These are phyloP conservation scores for Astrothelium subdiscretum DNA, from an alignment of 495 filamentous ascomycete genomes.

Conservation along the genomic window DNA sequence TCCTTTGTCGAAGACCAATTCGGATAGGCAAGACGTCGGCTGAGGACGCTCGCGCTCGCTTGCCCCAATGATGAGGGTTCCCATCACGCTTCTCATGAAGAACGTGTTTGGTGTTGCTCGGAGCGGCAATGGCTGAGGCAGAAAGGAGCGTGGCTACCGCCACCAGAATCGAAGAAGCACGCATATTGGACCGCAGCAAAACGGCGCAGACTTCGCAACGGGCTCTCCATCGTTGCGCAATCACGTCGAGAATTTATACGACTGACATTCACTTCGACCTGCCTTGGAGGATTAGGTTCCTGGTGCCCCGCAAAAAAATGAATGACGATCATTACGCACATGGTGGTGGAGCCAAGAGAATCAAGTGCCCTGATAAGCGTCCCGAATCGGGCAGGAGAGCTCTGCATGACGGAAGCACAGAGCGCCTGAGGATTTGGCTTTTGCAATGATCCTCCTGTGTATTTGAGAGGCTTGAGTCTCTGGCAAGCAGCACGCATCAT, in stretches of 20 bases:
- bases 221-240: neutral
- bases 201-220: neutral
- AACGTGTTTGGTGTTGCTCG: slow-evolving; percentile 15
- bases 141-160: neutral
- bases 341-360: no score
- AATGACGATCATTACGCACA: neutral
- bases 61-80: slow-evolving; percentile 15
- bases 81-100: slow-evolving; percentile 21
- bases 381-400: neutral
- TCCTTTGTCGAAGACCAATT: slow-evolving; percentile 13
- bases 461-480: neutral
- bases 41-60: slow-evolving; percentile 10
- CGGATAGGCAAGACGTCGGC: slow-evolving; percentile 13
- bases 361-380: neutral
- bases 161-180: neutral
- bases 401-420: neutral
- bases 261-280: neutral
- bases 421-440: neutral
- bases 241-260: neutral
- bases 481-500: no score
- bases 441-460: neutral
- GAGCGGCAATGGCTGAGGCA: slow-evolving; percentile 6
- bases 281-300: neutral
- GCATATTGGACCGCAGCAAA: neutral
- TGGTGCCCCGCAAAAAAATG: neutral